phyloP scores from a whole-genome alignment of 1,284 basidiomycete genomes.

The Sanghuangporus sanghuang region DNA sequence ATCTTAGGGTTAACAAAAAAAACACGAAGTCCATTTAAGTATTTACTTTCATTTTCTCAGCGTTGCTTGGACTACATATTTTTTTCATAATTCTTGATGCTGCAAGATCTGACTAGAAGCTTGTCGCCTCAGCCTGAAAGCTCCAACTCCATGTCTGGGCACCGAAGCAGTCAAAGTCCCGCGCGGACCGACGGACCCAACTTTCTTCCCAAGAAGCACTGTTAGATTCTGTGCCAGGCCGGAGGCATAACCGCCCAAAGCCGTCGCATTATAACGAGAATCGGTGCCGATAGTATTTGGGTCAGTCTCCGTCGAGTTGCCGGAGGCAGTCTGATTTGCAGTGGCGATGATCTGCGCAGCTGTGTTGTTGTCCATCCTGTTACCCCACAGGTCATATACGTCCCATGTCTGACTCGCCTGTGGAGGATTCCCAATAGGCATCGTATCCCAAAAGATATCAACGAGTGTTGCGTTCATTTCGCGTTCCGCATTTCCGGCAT shows the following conservation, averaged over 20 bases:
- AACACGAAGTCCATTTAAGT: too few relatives aligned
- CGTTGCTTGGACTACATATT: not conserved
- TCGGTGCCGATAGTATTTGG: constrained; percentile 7
- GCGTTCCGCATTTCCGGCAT: constrained; percentile 14
- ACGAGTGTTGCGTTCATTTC: constrained; percentile 18
- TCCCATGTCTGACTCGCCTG: constrained; percentile 17
- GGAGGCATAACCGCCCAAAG: constrained; percentile 13
- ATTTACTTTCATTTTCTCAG: not conserved
- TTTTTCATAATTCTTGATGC: not conserved
- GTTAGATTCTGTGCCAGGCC: constrained; percentile 10
- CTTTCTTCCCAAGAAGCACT: constrained; percentile 14
- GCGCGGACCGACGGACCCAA: constrained; percentile 8
- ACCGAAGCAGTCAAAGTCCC: constrained; percentile 12
- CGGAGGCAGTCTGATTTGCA: constrained; percentile 7
- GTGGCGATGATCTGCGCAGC: constrained; percentile 16
- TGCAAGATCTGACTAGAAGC: not conserved
- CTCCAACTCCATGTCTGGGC: constrained; percentile 11
- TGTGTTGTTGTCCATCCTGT: constrained; percentile 16
- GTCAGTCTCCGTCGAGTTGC: constrained; percentile 3
- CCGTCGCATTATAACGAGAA: constrained; percentile 15
- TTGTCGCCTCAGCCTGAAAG: constrained; percentile 11
- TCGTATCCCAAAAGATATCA: constrained; percentile 16
- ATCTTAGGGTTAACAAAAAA: too few relatives aligned
- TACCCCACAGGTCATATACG: constrained; percentile 18
- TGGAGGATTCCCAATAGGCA: constrained; percentile 10